Percentiles rank a stretch among this genome's conserved stretches.
phyloP scores from a whole-genome alignment of 73 alveolate species.

The Effrenium voratum region DNA sequence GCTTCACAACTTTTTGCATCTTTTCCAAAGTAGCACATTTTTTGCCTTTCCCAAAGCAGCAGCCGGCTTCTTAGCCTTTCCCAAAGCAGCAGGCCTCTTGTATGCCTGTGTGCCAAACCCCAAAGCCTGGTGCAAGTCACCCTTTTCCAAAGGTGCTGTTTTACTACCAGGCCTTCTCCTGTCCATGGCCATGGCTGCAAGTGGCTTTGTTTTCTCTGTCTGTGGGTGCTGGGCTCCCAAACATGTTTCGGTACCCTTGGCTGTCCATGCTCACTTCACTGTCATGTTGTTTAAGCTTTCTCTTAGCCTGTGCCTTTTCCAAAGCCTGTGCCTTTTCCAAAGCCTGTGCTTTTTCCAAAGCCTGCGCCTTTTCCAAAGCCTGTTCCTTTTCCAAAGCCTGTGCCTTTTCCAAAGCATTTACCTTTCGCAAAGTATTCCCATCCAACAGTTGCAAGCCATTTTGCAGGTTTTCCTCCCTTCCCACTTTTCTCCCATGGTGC shows the following conservation, averaged over 20 bases:
- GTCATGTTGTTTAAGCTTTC: no score
- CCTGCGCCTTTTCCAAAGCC: no score
- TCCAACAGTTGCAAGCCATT: no score
- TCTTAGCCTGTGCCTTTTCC: no score
- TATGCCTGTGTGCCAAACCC: not conserved
- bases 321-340: no score
- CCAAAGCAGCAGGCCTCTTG: not conserved
- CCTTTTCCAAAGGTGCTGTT: not conserved
- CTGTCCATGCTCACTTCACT: no score
- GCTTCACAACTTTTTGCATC: not conserved
- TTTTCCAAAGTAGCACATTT: not conserved
- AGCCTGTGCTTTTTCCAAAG: no score
- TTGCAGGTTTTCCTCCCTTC: no score
- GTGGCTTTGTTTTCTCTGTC: not conserved
- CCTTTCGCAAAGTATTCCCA: no score
- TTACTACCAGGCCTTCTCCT: not conserved
- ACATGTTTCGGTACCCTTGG: not conserved
- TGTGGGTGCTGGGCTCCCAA: not conserved
- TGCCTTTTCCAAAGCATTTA: no score
- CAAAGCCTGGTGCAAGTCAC: not conserved
- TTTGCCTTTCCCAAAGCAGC: conserved; percentile 20
- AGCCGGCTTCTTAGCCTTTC: not conserved
- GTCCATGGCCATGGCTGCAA: not conserved
- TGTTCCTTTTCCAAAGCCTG: no score
- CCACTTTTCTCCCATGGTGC: no score